Evolutionary conservation across 139 green algal genomes (phyloP).

Genomic region (Chlamydomonas eustigma): DNA sequence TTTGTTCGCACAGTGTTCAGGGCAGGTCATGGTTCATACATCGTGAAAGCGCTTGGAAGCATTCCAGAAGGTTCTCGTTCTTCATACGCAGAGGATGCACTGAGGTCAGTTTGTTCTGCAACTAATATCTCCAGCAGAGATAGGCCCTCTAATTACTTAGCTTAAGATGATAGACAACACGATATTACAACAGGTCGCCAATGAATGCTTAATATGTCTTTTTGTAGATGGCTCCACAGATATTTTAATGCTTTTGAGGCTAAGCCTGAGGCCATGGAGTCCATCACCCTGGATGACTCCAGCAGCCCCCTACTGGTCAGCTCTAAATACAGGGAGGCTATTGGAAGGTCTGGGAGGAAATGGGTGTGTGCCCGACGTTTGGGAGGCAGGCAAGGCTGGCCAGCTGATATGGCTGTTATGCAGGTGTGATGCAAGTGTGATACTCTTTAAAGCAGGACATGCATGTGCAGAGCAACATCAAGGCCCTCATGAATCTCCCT

Average conservation of each 20-base stretch:
- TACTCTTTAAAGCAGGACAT: too few species aligned
- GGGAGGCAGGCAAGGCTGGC: not conserved
- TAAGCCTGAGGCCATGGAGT: not conserved
- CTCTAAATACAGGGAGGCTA: not conserved
- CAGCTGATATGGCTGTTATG: not conserved
- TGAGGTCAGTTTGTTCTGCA: not conserved
- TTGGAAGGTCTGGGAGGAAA: not conserved
- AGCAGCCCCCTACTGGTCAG: not conserved
- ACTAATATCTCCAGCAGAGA: too few species aligned
- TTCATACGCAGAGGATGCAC: not conserved
- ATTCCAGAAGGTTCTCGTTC: not conserved
- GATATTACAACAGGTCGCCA: too few species aligned
- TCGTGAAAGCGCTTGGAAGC: not conserved
- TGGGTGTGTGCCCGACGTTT: not conserved
- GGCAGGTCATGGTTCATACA: not conserved
- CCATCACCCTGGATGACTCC: not conserved
- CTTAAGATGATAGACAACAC: too few species aligned
- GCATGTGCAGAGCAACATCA: too few species aligned
- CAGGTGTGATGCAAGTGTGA: not conserved
- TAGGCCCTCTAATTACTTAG: too few species aligned
- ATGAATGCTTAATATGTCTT: too few species aligned
- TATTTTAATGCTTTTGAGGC: conserved; percentile 3
- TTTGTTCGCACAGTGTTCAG: not conserved
- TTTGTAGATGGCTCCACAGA: not conserved
- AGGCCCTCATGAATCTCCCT: too few species aligned